A percentile compares a stretch with the other conserved stretches of the same genome.
phyloP scores from a whole-genome alignment of 106 monocot genomes.

The Dactylorhiza incarnata region DNA sequence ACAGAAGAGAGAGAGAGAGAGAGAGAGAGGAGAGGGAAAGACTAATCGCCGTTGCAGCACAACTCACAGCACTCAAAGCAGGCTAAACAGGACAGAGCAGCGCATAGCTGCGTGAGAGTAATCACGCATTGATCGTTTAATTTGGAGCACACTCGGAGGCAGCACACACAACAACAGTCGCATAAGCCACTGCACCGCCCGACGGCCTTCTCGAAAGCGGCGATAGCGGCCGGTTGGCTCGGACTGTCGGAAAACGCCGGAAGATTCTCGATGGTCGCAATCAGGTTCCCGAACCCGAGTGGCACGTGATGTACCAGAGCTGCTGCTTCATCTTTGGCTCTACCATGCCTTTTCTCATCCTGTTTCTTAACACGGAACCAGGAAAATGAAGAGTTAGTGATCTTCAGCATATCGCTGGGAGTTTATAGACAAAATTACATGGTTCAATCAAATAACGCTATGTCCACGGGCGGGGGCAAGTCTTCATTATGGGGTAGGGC shows the following conservation, averaged over 20 bases:
- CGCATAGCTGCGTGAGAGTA: slow-evolving; percentile 42
- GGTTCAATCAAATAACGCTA: too few relatives aligned
- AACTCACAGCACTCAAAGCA: slow-evolving; percentile 64
- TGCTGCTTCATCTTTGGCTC: slow-evolving; percentile 8
- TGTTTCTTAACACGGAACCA: slow-evolving; percentile 33
- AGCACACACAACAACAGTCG: slow-evolving; percentile 68
- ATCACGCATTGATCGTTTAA: slow-evolving; percentile 63
- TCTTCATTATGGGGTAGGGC: too few relatives aligned
- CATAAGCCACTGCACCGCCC: slow-evolving; percentile 50
- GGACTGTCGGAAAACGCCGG: slow-evolving; percentile 33
- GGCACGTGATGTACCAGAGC: slow-evolving; percentile 13
- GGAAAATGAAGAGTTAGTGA: neutral
- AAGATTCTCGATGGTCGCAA: slow-evolving; percentile 55
- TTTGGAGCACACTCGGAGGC: slow-evolving; percentile 38
- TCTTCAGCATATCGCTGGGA: too few relatives aligned
- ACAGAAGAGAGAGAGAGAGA: neutral
- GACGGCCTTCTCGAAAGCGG: slow-evolving; percentile 33
- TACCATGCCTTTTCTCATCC: slow-evolving; percentile 16
- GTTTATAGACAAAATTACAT: too few relatives aligned
- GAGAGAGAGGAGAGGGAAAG: neutral
- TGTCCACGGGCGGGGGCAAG: too few relatives aligned
- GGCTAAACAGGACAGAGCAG: slow-evolving; percentile 58
- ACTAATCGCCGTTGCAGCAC: slow-evolving; percentile 32
- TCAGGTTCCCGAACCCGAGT: slow-evolving; percentile 62
- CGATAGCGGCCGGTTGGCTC: slow-evolving; percentile 19